These are phyloP conservation scores for Arachis monticola DNA, from an alignment of 331 rosid species.

Conservation along the genomic window DNA sequence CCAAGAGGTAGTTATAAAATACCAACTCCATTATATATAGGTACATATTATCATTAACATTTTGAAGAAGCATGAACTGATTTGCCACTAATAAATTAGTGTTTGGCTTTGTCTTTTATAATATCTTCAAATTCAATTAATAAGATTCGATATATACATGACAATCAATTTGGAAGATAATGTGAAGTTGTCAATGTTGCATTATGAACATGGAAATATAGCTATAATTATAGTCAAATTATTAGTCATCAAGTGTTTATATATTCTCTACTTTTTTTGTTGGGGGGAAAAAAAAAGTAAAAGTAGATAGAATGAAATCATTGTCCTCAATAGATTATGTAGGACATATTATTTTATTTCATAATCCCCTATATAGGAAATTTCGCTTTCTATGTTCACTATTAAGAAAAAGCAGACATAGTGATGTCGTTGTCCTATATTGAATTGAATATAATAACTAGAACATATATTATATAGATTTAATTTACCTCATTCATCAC, in stretches of 20 bases:
- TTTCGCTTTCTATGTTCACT: not conserved
- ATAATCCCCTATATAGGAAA: not conserved
- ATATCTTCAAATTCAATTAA: not conserved
- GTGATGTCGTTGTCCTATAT: not conserved
- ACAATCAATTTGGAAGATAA: conserved; percentile 26
- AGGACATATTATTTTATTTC: not conserved
- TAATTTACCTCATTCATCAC: too few relatives aligned
- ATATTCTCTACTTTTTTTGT: not conserved
- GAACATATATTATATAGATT: not conserved
- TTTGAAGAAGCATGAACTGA: not conserved
- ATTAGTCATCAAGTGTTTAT: not conserved
- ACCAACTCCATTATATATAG: too few relatives aligned
- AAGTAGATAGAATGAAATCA: not conserved
- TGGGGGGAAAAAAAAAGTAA: not conserved
- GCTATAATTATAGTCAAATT: not conserved
- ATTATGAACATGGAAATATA: too few relatives aligned
- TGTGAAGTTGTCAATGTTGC: not conserved
- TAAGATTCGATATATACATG: conserved; percentile 1
- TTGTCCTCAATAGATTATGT: conserved; percentile 1
- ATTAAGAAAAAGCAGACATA: not conserved
- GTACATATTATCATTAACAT: too few relatives aligned
- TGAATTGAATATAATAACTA: not conserved
- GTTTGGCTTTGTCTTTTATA: conserved; percentile 24
- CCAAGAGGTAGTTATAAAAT: not conserved
- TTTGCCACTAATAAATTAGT: not conserved